Evolutionary conservation across 345 rosid genomes (phyloP), one percentile per base, ranked within the genome.

Genomic region (Populus ilicifolia): DNA sequence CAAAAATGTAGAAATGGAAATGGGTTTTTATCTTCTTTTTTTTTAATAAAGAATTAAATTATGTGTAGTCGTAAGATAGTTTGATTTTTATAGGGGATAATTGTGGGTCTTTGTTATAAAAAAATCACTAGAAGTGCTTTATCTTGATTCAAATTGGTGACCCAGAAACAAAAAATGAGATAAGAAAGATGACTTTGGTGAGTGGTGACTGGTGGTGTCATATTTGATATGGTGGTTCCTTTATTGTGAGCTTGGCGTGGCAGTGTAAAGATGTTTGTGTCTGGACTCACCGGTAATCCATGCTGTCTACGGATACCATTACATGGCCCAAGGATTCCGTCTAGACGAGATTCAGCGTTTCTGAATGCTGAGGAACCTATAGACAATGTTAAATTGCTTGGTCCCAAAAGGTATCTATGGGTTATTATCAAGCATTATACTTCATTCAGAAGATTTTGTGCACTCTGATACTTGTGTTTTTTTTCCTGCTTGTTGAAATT

Each of bases 211-310:
- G 4, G 44, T 41, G 44, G 13, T 41, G 44, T 41, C 44, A 41
- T 41, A 41, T 41, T 41, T 41, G 44, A 41, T 41, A 46, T 13
- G 5, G 18, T 12, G 50, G 27, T 35, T 35, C 44, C 2, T 71
- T 43, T 39, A 5, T n/a, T 43, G 25, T 23, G 8, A 43, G n/a
- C 17, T 65, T n/a, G 36, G 11, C 9, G 39, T 46, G 38, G 54
- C 70, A 48, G 50, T 75, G 1, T 72, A 69, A 86, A 79, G 82
- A 93, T 93, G 97, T 78, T 81, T 75, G 83, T 89, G 17, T 87
- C 90, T 39, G 97, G 98, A 54, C 80, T 93, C 50, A 83, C 83
- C 11, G 80, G 79, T 80, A 82, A 85, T 87, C 90, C 93, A 78
- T 87, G 87, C 69, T 87, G 80, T 80, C 81, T 87, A 68, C 77